Base-by-base conservation (phyloP, 2,329 filamentous ascomycete genomes). In the Scortechinia acanthostroma region DNA sequence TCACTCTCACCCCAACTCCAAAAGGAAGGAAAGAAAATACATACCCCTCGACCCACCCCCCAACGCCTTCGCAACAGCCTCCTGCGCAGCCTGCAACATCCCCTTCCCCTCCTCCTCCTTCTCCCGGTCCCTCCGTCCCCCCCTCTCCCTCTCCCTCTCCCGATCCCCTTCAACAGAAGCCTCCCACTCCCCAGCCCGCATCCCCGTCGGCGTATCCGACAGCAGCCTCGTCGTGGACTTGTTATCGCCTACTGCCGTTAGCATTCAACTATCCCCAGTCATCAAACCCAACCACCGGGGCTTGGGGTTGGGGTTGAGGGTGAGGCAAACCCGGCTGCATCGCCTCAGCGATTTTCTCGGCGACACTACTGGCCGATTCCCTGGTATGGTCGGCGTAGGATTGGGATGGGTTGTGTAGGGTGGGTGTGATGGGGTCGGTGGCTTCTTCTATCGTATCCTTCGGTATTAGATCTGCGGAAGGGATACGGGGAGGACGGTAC, bases 41-140 rank as follows among this genome's bases (percentile, higher is more conserved):
- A 42, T 13, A 55, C 53, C 54, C 33, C 51, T 47, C 10, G 52
- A 53, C 2, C 54, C 51, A 22, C 55, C 53, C 0, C 55, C 55
- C 17, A 58, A 42, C 10, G 55, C 55, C 48, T 53, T 55, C 2
- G 55, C 51, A n/a, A 55, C 55, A 4, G 47, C 47, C 43, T 58
- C 53, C 51, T 3, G 5, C 50, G 52, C 43, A 48, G 49, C 17
- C 50, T 33, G 1, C 51, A 49, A 16, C 49, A 19, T 28, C 10
- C 25, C 25, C 25, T 30, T 30, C 10, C n/a, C 25, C 25, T 30
- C 25, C n/a, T 30, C 10, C n/a, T 30, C n/a, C 25, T 30, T 10
- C 25, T 10, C 25, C 25, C n/a, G 25, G 25, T 30, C 25, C 10
- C 25, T 30, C 25, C 25, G n/a, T 10, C 25, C 25, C 25, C 48